Base-by-base conservation (phyloP, 176 grass and related monocot species). In the Cymbopogon citratus region DNA sequence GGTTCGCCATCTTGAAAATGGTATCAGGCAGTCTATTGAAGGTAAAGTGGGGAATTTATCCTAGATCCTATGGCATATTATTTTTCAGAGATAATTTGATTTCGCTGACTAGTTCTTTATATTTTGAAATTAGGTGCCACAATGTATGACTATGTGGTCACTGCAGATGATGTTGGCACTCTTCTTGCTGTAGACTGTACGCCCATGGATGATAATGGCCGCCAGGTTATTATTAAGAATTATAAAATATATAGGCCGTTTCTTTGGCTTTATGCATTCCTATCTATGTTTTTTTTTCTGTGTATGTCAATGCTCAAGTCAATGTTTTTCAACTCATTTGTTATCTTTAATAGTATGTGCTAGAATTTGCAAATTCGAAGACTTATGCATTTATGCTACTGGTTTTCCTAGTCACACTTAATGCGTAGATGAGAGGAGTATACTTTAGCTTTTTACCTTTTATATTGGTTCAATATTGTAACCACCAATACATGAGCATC, bases 81-180 rank as follows among this genome's bases (percentile, higher is more conserved):
- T 73, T 74, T 40, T 23, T 89, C 7, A 61, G 18, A 36, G 18
- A 28, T 6, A 71, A 48, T 79, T 69, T 78, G 41, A 43, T 56
- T 71, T 79, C 84, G 12, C 51, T 86, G 29, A 86, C 31, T 74
- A 57, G 7, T 43, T 59, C 33, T 81, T 28, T 76, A 69, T 85
- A 44, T 67, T 66, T 51, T 77, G 52, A 48, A 83, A 90, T 82
- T 76, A 97, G 94, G 92, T 82, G 94, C 92, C 41, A 94, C 92
- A 1, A 75, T 95, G 81, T 91, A 82, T 13, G 92, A 98, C 25
- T 93, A 91, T 71, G 91, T 94, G 52, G 90, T 98, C 68, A 95
- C 96, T 63, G 89, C 92, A 56, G 96, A 98, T 83, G 96, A 98
- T 90, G 87, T 98, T 87, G 90, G 80, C 77, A 90, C 96, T 78